Percentiles rank a stretch among this genome's conserved stretches.
phyloP scores from a whole-genome alignment of 2,329 filamentous ascomycete species.

The Pseudodiploospora longispora region DNA sequence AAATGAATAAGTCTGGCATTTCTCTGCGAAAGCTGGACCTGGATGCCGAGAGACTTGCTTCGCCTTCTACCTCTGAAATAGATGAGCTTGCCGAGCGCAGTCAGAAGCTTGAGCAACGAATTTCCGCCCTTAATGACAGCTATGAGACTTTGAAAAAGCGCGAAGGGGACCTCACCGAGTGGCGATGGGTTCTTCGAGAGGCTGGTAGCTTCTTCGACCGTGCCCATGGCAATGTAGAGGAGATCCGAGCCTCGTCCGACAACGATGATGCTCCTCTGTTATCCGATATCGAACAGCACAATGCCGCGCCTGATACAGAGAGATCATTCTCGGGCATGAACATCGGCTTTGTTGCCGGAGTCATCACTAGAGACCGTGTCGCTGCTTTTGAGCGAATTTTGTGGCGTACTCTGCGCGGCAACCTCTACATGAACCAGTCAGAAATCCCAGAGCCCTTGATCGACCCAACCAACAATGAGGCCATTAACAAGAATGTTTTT shows the following conservation, averaged over 20 bases:
- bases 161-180: conserved; percentile 93
- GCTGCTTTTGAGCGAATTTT: conserved; percentile 94
- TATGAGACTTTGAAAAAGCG: conserved; percentile 98
- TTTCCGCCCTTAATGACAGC: conserved; percentile 90
- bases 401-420: conserved; percentile 93
- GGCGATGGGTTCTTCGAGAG: conserved; percentile 95
- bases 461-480: conserved; percentile 86
- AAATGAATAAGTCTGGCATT: conserved; percentile 92
- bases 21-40: conserved; percentile 84
- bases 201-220: conserved; percentile 96
- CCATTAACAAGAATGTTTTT: conserved; percentile 94
- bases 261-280: conserved; percentile 90
- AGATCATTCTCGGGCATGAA: conserved; percentile 95
- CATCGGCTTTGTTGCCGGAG: conserved; percentile 95
- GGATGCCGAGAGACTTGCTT: conserved; percentile 76
- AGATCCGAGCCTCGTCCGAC: conserved; percentile 84
- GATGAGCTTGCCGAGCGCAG: conserved; percentile 90
- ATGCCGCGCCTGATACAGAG: conserved; percentile 58
- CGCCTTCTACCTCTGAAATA: conserved; percentile 88
- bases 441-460: conserved; percentile 92
- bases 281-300: conserved; percentile 83
- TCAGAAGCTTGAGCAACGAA: conserved; percentile 84
- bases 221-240: conserved; percentile 91
- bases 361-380: conserved; percentile 87
- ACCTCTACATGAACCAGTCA: conserved; percentile 99